A percentile compares a stretch with the other conserved stretches of the same genome.
These are phyloP conservation scores for Taphrina betulina DNA, from an alignment of 1,139 yeast genomes.

Conservation along the genomic window DNA sequence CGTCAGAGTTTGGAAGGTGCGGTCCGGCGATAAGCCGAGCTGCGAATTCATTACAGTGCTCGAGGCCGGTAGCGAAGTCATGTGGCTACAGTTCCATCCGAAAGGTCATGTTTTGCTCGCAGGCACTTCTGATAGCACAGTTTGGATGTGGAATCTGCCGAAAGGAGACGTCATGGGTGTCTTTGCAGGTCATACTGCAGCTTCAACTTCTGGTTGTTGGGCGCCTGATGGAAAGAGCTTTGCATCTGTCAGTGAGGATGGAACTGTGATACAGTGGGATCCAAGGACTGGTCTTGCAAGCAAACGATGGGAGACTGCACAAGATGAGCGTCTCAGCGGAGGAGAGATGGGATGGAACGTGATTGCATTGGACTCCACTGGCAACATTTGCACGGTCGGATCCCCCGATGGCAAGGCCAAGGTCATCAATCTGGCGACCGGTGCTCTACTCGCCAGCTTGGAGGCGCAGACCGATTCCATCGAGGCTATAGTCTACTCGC, in stretches of 20 bases:
- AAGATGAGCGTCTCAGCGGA: slow-evolving; percentile 64
- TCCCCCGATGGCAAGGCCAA: slow-evolving; percentile 83
- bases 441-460: slow-evolving; percentile 62
- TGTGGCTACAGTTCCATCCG: slow-evolving; percentile 81
- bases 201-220: slow-evolving; percentile 53
- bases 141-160: slow-evolving; percentile 83
- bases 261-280: slow-evolving; percentile 84
- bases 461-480: slow-evolving; percentile 43
- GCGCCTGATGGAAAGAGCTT: slow-evolving; percentile 42
- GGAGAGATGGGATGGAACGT: slow-evolving; percentile 57
- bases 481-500: slow-evolving; percentile 46
- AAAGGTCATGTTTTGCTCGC: slow-evolving; percentile 74
- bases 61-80: slow-evolving; percentile 82
- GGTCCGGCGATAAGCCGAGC: slow-evolving; percentile 46
- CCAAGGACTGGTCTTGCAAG: slow-evolving; percentile 60
- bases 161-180: slow-evolving; percentile 52
- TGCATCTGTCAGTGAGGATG: slow-evolving; percentile 83
- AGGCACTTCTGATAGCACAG: slow-evolving; percentile 90
- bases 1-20: slow-evolving; percentile 67
- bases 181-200: slow-evolving; percentile 64
- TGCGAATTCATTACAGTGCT: slow-evolving; percentile 73
- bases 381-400: slow-evolving; percentile 60
- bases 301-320: slow-evolving; percentile 39
- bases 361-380: slow-evolving; percentile 37
- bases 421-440: slow-evolving; percentile 69